Conservation (phyloP, 805 yeast genomes). For the Barnettozyma wickerhamii region DNA sequence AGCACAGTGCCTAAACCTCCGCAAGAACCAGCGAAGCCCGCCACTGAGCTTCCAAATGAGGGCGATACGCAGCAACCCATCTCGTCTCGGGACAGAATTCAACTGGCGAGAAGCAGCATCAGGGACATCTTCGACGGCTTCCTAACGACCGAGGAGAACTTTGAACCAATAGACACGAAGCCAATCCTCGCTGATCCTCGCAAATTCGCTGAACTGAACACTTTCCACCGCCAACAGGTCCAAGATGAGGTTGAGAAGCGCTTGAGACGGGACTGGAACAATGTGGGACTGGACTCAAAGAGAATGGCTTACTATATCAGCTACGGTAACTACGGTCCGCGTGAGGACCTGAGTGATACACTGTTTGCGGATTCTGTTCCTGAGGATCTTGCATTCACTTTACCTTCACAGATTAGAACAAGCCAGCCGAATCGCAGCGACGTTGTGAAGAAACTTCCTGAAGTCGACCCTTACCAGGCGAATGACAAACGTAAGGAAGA, state of each 20-base stretch:
- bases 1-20: too few relatives aligned
- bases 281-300: slow-evolving; percentile 45
- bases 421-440: slow-evolving; percentile 14
- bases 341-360: slow-evolving; percentile 48
- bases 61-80: slow-evolving; percentile 10
- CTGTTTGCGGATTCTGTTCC: slow-evolving; percentile 44
- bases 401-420: slow-evolving; percentile 31
- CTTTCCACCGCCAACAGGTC: slow-evolving; percentile 54
- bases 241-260: slow-evolving; percentile 45
- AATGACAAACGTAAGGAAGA: slow-evolving; percentile 40
- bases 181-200: slow-evolving; percentile 38
- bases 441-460: slow-evolving; percentile 30
- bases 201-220: slow-evolving; percentile 27
- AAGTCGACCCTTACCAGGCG: slow-evolving; percentile 37
- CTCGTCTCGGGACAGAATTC: slow-evolving; percentile 20
- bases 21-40: too few relatives aligned
- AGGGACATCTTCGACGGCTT: slow-evolving; percentile 29
- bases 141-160: slow-evolving; percentile 33
- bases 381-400: slow-evolving; percentile 54
- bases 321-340: slow-evolving; percentile 69
- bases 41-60: too few relatives aligned
- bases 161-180: slow-evolving; percentile 43
- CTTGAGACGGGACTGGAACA: slow-evolving; percentile 52
- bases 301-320: slow-evolving; percentile 55
- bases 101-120: slow-evolving; percentile 23